Evolutionary conservation across 2,329 filamentous ascomycete genomes (phyloP).

Genomic region (Beauveria rudraprayagi): DNA sequence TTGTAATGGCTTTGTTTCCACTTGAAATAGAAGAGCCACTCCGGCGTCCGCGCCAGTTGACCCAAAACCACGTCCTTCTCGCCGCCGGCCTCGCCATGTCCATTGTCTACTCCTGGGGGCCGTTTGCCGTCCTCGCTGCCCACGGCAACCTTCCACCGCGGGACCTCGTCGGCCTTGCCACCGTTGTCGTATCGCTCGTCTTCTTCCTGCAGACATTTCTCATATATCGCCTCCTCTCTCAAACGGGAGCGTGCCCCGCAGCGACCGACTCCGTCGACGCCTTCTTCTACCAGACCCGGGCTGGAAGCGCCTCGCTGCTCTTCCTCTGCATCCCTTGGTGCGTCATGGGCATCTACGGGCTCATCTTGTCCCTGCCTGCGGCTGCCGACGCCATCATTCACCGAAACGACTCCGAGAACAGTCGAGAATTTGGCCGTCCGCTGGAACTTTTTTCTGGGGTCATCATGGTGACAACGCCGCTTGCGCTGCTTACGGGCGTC

Average conservation of each 20-base stretch:
- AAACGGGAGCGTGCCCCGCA: background rate
- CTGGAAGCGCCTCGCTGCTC: background rate
- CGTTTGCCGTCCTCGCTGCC: background rate
- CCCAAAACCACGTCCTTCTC: background rate
- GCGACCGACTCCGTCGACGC: background rate
- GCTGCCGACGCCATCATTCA: background rate
- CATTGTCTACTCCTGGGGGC: constrained; percentile 1
- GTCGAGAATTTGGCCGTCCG: background rate
- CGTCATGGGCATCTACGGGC: background rate
- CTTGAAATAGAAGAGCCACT: background rate
- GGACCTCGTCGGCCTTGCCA: background rate
- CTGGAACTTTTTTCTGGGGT: background rate
- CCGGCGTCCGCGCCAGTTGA: background rate
- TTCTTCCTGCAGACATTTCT: constrained; percentile 1
- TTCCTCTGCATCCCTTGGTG: background rate
- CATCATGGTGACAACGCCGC: background rate
- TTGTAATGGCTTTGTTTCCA: background rate
- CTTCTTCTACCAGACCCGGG: constrained; percentile 1
- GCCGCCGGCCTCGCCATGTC: background rate
- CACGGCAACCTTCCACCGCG: background rate
- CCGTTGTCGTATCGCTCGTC: background rate
- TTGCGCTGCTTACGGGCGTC: background rate
- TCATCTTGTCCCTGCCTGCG: background rate
- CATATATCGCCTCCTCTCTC: background rate
- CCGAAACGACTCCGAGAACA: background rate